Evolutionary conservation across 2,329 filamentous ascomycete genomes (phyloP), one percentile per base, ranked within the genome.

Genomic region (Cytospora schulzeri): DNA sequence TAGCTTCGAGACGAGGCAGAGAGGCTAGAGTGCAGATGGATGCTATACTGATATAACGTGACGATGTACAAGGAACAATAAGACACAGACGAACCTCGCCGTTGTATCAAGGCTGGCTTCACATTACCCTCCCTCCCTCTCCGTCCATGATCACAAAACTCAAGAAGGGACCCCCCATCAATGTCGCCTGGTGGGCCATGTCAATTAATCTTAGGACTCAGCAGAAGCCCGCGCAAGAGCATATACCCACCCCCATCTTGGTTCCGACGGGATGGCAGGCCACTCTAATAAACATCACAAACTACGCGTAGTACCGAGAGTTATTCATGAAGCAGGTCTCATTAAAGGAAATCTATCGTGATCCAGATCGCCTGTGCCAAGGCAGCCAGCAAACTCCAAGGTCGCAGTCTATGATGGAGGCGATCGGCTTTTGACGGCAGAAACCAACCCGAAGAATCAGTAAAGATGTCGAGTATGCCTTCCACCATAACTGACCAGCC

Each of bases 291-390:
- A 14, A 5, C 9, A 24, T 7, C 22, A 45, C 7, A 17, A 22
- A 17, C 2, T n/a, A 5, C n/a, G n/a, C 22, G 8, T 29, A 12
- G n/a, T 12, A 11, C n/a, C 22, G 17, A 12, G 51, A 14, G 26
- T 51, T n/a, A 38, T 66, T 38, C 57, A 59, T 62, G 35, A 67
- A 62, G 51, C 58, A 28, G 35, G 38, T 61, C 48, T 64, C 58
- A 65, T 67, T 65, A 67, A n/a, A 64, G 62, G 62, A 65, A 65
- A 67, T 67, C 65, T 67, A 67, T 67, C 62, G 45, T 62, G 59
- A 65, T 67, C 65, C 65, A 67, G 65, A 65, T 67, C 41, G 65
- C 62, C 65, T 65, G 62, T 62, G 55, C 65, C 62, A 67, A 67
- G 59, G 65, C 59, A 65, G 59, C 65, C 65, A 62, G 65, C 60